Evolutionary conservation across 2,329 filamentous ascomycete genomes (phyloP), one percentile per base, ranked within the genome.

Genomic region (Sclerotinia spermophila): DNA sequence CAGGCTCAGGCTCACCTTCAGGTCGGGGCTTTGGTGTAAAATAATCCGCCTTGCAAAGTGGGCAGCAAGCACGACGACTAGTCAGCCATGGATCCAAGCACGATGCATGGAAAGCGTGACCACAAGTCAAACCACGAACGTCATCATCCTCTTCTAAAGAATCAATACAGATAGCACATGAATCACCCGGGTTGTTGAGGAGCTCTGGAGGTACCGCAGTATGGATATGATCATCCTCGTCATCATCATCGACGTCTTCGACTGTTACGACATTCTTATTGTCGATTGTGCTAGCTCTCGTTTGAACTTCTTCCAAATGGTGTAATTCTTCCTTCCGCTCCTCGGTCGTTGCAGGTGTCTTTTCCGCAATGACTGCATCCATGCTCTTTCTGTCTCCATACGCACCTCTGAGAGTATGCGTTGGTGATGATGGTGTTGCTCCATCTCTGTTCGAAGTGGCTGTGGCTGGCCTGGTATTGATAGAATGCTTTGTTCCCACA

Each of bases 81-180:
- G 96, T 99, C 74, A 99, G 83, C 96, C 96, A 99, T 17, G 96
- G 96, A 77, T 99, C 96, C 64, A 99, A 88, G 79, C 96, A 99
- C 53, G 91, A 92, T 66, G 94, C 94, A 80, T 99, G 96, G 87
- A 98, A 99, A 68, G 95, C 94, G 81, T 99, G 96, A n/a, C 96
- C 96, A 78, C 96, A 99, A 5, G 93, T 94, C 72, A 99, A 83
- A 3, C 96, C 96, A 75, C 96, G 92, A 65, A 99, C 90, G 79
- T 99, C 95, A 76, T 98, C 96, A 73, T 97, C 93, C 73, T 98
- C 93, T 80, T 99, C 96, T 27, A 99, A 87, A 0, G 88, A 91
- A 79, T 99, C 96, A 74, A 99, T 91, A 81, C 96, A 99, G 77
- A 99, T 98, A 66, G 96, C 96, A 81, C 96, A 99, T 2, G 93